These are phyloP conservation scores for Mangifera indica DNA, from an alignment of 345 rosid genomes.

Conservation along the genomic window DNA sequence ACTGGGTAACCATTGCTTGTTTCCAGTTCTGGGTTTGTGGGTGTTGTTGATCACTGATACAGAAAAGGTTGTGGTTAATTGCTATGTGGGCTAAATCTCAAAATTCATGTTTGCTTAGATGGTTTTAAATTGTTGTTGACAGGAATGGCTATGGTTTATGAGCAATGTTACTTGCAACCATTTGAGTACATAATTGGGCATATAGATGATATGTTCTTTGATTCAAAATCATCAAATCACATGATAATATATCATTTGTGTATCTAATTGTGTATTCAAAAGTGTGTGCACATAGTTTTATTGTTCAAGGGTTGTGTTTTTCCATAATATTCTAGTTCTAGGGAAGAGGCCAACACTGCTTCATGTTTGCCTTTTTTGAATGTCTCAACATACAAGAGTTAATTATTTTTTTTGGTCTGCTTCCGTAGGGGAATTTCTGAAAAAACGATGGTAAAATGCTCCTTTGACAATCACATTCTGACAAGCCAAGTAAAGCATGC, in stretches of 20 bases:
- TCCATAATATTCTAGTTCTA: background rate
- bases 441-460: constrained; percentile 41
- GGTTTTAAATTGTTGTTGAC: background rate
- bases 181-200: too few relatives aligned
- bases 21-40: background rate
- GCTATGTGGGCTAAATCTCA: background rate
- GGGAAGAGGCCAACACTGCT: background rate
- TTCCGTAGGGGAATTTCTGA: constrained; percentile 35
- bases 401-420: background rate
- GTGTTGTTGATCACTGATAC: background rate
- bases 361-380: background rate
- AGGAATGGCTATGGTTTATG: background rate
- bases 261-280: too few relatives aligned
- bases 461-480: constrained; percentile 35
- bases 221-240: too few relatives aligned
- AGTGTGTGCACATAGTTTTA: too few relatives aligned
- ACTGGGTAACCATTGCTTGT: background rate
- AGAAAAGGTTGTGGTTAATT: background rate
- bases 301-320: background rate
- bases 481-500: constrained; percentile 33
- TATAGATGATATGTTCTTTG: too few relatives aligned
- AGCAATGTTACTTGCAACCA: too few relatives aligned
- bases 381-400: too few relatives aligned
- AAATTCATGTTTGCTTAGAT: background rate
- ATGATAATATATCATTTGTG: too few relatives aligned